These are phyloP conservation scores for Alternaria brassicae DNA, from an alignment of 2,329 filamentous ascomycete genomes.

Conservation along the genomic window DNA sequence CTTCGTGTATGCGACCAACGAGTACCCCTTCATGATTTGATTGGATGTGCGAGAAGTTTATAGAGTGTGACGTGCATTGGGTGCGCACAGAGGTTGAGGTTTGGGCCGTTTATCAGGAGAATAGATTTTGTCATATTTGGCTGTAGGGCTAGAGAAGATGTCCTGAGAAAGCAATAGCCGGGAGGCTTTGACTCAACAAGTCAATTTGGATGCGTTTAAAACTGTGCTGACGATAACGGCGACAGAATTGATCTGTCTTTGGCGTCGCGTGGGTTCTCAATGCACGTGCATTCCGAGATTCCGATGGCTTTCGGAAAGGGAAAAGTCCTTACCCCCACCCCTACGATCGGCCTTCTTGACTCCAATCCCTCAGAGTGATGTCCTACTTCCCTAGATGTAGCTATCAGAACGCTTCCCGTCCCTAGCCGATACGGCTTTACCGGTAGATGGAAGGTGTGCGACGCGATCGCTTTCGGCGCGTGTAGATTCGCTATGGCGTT, in stretches of 20 bases:
- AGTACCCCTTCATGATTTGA: slow-evolving; percentile 81
- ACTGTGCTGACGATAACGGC: background rate
- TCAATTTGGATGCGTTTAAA: background rate
- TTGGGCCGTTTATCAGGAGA: slow-evolving; percentile 81
- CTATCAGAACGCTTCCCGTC: slow-evolving; percentile 1
- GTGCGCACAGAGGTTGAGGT: slow-evolving; percentile 70
- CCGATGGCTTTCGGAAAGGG: slow-evolving; percentile 13
- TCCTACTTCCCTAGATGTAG: background rate
- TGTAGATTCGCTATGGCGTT: background rate
- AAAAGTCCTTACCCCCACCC: slow-evolving; percentile 17
- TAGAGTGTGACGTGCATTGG: slow-evolving; percentile 59
- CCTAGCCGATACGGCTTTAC: slow-evolving; percentile 14
- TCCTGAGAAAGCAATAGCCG: background rate
- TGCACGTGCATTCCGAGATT: slow-evolving; percentile 9
- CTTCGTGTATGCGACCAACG: slow-evolving; percentile 75
- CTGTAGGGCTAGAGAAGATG: background rate
- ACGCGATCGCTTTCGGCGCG: background rate
- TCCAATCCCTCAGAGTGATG: background rate
- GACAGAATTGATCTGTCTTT: background rate
- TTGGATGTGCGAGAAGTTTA: slow-evolving; percentile 68
- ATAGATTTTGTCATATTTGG: slow-evolving; percentile 56
- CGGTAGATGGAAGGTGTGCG: slow-evolving; percentile 2
- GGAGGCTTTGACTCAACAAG: background rate
- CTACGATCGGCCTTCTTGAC: slow-evolving; percentile 4
- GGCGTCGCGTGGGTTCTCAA: background rate